A percentile compares a stretch with the other conserved stretches of the same genome.
phyloP scores from a whole-genome alignment of 2,329 filamentous ascomycete genomes.

The Herpotrichia juniperi region DNA sequence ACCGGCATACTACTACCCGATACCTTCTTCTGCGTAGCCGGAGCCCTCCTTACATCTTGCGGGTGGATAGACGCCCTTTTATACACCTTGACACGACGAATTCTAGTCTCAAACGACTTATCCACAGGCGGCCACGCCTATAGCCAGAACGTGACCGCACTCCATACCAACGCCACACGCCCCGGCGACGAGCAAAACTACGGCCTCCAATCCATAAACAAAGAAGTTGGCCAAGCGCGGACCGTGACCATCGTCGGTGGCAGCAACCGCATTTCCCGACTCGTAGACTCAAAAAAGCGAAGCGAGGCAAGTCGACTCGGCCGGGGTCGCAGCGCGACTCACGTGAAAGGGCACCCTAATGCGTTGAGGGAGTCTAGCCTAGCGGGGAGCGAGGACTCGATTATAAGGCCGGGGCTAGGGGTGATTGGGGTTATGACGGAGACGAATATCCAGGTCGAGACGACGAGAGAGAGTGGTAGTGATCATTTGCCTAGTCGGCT shows the following conservation, averaged over 20 bases:
- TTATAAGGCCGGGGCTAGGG: constrained; percentile 33
- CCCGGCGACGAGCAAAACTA: constrained; percentile 32
- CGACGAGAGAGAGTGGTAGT: constrained; percentile 14
- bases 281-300: constrained; percentile 30
- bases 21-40: constrained; percentile 64
- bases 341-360: constrained; percentile 18
- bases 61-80: constrained; percentile 53
- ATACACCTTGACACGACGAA: constrained; percentile 50
- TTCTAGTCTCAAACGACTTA: constrained; percentile 43
- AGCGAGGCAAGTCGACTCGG: no score
- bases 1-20: constrained; percentile 52
- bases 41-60: constrained; percentile 60
- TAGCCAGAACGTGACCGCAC: constrained; percentile 25
- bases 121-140: constrained; percentile 30
- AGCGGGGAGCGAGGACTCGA: constrained; percentile 41
- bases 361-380: constrained; percentile 29
- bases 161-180: constrained; percentile 27
- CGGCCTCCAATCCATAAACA: constrained; percentile 37
- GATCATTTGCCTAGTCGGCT: constrained; percentile 4
- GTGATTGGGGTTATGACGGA: constrained; percentile 37
- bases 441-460: constrained; percentile 43
- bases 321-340: constrained; percentile 19
- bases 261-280: constrained; percentile 32
- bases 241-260: constrained; percentile 45
- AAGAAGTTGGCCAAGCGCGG: constrained; percentile 32